Evolutionary conservation across 345 rosid genomes (phyloP), one percentile per base, ranked within the genome.

Genomic region (Tarenaya hassleriana): DNA sequence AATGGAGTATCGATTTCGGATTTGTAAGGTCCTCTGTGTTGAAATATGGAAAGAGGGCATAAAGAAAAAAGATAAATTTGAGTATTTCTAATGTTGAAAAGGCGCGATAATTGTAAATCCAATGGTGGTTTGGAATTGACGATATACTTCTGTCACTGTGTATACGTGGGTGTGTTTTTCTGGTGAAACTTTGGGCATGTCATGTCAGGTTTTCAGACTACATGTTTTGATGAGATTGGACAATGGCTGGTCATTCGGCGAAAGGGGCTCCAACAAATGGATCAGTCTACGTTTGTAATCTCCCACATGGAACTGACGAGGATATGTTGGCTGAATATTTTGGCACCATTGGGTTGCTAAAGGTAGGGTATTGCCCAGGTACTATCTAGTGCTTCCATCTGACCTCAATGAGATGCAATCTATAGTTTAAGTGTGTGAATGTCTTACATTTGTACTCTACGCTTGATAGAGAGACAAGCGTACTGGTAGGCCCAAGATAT

Each of bases 261-360:
- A 83, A 68, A 71, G 86, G 83, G 21, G 73, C 68, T 46, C 73
- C 78, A 31, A 40, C 72, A 0, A 91, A 74, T 59, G 97, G 91
- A 58, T 79, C 97, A 45, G 79, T 92, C 46, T 88, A 92, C 66
- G 75, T 94, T 19, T 85, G 87, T 43, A 94, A 94, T 57, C 75
- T 94, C 52, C 99, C 97, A 8, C 50, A 65, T 40, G 94, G 94
- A 20, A 86, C 97, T 6, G 97, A 88, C 40, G 95, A 86, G 68
- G 73, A 62, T 55, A 88, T 88, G 94, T 47, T 88, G 56, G 99
- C 97, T 4, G 97, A 86, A 34, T 72, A 81, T 73, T 94, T 94
- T 56, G 94, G 97, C 9, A 92, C 99, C 49, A 86, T 88, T 73
- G 99, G 97, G 32, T 61, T 94, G 76, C 73, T 92, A 10, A 88